These are phyloP conservation scores for Hyphopichia fennica DNA, from an alignment of 1,139 yeast species.

Conservation along the genomic window DNA sequence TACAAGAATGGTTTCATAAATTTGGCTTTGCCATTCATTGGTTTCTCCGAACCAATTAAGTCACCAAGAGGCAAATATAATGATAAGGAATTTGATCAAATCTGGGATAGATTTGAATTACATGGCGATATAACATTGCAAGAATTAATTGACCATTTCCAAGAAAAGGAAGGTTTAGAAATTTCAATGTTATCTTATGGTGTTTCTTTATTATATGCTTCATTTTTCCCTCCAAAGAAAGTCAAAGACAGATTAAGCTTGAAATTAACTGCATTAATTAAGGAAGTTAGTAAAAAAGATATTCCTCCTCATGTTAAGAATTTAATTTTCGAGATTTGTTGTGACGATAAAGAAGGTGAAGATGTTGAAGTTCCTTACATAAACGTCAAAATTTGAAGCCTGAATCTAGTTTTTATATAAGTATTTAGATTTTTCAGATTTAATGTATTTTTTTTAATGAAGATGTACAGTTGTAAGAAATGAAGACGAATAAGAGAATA, in stretches of 20 bases:
- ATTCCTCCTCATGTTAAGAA: conserved; percentile 73
- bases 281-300: conserved; percentile 80
- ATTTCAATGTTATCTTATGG: conserved; percentile 92
- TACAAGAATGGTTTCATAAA: conserved; percentile 94
- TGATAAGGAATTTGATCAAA: conserved; percentile 75
- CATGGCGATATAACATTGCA: conserved; percentile 76
- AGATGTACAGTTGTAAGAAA: neutral
- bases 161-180: conserved; percentile 78
- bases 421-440: neutral
- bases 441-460: neutral
- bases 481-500: no score
- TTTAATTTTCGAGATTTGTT: conserved; percentile 84
- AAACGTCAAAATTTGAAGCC: conserved; percentile 53
- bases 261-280: conserved; percentile 73
- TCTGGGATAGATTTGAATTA: conserved; percentile 93
- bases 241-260: conserved; percentile 70
- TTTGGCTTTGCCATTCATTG: conserved; percentile 93
- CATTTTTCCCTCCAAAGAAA: conserved; percentile 92
- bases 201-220: conserved; percentile 85
- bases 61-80: conserved; percentile 83
- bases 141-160: conserved; percentile 73
- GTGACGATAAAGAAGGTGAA: conserved; percentile 89
- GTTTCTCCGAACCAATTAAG: conserved; percentile 92
- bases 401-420: conserved; percentile 5
- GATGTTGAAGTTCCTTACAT: conserved; percentile 95